Base-by-base conservation (phyloP, 1,284 basidiomycete species). In the Naganishia sp. region DNA sequence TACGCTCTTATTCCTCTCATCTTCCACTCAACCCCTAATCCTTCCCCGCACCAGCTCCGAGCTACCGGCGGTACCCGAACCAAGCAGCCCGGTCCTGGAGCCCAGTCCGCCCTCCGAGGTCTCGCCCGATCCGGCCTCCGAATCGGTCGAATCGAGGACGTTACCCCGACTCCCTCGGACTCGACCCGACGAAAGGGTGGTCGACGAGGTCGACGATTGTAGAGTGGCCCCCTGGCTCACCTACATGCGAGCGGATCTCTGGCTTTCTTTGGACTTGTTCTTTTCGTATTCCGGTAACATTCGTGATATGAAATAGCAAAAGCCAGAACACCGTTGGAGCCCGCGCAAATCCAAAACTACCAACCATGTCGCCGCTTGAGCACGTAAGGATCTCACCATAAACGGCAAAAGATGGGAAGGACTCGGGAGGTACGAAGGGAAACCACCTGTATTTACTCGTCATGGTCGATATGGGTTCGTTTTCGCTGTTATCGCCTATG, bases 151-250 rank as follows among this genome's bases (percentile, higher is more conserved):
- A 98, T 99, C 75, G 95, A 95, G 84, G 84, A 85, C 76, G 95
- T 98, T 69, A 99, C 95, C 67, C 95, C 95, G 74, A 87, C 95
- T 72, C 95, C 95, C 69, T 95, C 94, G 70, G 96, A 99, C 83
- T 94, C 90, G 72, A 99, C 95, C 75, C 88, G 95, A 78, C 88
- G 94, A 84, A 99, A 94, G 94, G 95, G 95, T 89, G 95, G 95
- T 95, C 92, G 95, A 76, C 94, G 95, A 85, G 95, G 95, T 94
- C 92, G 94, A 80, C 92, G 95, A 89, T 88, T 98, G 73, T 85
- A 81, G 75, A 66, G 9, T 41, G 32, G n/a, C 32, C 6, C 32
- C 32, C 5, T 35, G 32, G 32, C 32, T n/a, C n/a, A n/a, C n/a
- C n/a, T 45, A 58, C 41, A 49, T 21, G n/a, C 35, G 35, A 39